Conservation (phyloP, 768 basidiomycete species). For the Mycena capillaripes region DNA sequence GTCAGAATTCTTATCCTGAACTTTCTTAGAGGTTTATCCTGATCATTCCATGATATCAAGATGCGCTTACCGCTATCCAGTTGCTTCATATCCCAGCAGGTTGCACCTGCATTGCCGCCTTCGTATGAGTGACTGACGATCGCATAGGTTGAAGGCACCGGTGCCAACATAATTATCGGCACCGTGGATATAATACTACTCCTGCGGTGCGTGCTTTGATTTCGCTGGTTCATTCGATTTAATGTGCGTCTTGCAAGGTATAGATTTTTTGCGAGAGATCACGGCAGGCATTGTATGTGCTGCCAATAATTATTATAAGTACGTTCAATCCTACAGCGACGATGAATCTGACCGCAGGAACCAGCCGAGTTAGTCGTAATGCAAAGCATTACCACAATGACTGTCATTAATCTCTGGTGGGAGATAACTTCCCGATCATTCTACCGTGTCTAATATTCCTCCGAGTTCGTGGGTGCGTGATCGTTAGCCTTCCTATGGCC, state of each 20-base stretch:
- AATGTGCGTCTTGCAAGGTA: no score
- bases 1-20: not conserved
- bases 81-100: not conserved
- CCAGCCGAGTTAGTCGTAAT: not conserved
- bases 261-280: constrained; percentile 12
- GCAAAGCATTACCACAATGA: not conserved
- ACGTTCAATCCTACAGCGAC: not conserved
- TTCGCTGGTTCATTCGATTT: no score
- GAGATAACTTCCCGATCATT: not conserved
- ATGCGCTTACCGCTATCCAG: not conserved
- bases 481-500: no score
- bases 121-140: not conserved
- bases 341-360: not conserved
- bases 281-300: not conserved
- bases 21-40: not conserved
- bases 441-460: not conserved
- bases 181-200: constrained; percentile 1
- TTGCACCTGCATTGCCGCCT: not conserved
- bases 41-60: not conserved
- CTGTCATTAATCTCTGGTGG: constrained; percentile 4
- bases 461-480: constrained; percentile 5
- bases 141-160: not conserved
- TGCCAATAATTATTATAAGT: constrained; percentile 3
- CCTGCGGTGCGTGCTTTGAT: not conserved
- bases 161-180: not conserved